A percentile compares a stretch with the other conserved stretches of the same genome.
phyloP scores from a whole-genome alignment of 768 basidiomycete species.

The Pseudohyphozyma bogoriensis region DNA sequence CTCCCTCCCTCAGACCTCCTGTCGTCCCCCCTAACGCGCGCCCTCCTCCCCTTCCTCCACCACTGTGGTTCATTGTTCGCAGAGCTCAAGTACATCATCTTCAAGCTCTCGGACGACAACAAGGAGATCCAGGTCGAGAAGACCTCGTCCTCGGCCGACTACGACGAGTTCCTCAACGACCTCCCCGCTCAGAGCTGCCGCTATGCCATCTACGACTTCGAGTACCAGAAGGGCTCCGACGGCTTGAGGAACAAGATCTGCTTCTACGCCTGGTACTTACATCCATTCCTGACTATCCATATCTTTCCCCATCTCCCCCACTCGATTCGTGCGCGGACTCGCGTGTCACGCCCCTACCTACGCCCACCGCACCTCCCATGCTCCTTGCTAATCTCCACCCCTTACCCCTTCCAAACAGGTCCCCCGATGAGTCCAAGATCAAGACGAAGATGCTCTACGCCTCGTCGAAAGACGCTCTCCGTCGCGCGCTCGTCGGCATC shows the following conservation, averaged over 20 bases:
- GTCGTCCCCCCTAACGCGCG: not conserved
- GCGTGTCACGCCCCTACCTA: not conserved
- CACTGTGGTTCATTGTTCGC: not conserved
- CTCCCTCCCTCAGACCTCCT: not conserved
- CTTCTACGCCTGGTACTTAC: conserved; percentile 73
- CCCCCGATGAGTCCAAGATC: conserved; percentile 71
- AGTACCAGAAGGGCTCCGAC: conserved; percentile 59
- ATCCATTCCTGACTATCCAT: not conserved
- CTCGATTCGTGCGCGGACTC: not conserved
- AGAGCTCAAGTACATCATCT: conserved; percentile 74
- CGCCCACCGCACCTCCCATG: not conserved
- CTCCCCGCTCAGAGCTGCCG: conserved; percentile 66
- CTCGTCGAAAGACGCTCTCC: conserved; percentile 72
- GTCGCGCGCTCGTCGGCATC: conserved; percentile 62
- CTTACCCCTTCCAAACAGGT: conserved; percentile 46
- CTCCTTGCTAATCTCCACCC: too few species aligned
- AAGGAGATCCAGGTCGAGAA: conserved; percentile 73
- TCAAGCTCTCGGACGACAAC: conserved; percentile 46
- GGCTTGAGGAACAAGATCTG: conserved; percentile 77
- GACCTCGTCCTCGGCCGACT: conserved; percentile 46
- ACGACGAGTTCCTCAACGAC: conserved; percentile 62
- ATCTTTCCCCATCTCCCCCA: not conserved
- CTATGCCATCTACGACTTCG: conserved; percentile 85
- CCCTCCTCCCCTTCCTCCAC: not conserved
- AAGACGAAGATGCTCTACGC: conserved; percentile 91